Evolutionary conservation across 2,329 filamentous ascomycete species (phyloP).

Genomic region (Phialocephala sp.): DNA sequence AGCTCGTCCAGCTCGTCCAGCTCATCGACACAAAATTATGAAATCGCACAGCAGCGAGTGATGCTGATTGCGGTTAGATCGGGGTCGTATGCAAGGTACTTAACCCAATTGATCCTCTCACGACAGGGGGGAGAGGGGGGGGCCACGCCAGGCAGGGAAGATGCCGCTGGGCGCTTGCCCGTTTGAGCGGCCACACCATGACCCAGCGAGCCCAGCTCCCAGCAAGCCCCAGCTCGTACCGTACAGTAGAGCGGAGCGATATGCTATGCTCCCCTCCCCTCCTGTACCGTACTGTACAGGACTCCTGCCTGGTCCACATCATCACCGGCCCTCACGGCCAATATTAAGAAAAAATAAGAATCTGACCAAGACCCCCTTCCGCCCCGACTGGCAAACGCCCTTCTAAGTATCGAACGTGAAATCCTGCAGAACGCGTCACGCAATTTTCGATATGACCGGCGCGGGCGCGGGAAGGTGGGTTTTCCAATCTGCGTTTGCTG

Average conservation of each 20-base stretch:
- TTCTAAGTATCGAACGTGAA: background rate
- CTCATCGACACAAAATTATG: background rate
- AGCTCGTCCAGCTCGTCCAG: background rate
- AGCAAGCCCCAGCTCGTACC: no score
- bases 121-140: no score
- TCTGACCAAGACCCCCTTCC: background rate
- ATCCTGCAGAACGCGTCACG: constrained; percentile 4
- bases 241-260: background rate
- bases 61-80: background rate
- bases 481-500: background rate
- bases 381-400: no score
- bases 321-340: constrained; percentile 7
- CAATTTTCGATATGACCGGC: background rate
- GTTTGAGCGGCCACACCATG: no score
- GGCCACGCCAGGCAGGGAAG: background rate
- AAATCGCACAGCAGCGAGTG: background rate
- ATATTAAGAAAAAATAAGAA: background rate
- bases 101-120: constrained; percentile 1
- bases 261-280: no score
- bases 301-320: background rate
- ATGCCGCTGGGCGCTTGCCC: background rate
- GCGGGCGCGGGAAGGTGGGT: background rate
- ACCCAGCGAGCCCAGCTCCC: no score
- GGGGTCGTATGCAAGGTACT: constrained; percentile 1
- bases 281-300: no score